Evolutionary conservation across 2,329 filamentous ascomycete genomes (phyloP).

Genomic region (Neofusicoccum cordaticola): DNA sequence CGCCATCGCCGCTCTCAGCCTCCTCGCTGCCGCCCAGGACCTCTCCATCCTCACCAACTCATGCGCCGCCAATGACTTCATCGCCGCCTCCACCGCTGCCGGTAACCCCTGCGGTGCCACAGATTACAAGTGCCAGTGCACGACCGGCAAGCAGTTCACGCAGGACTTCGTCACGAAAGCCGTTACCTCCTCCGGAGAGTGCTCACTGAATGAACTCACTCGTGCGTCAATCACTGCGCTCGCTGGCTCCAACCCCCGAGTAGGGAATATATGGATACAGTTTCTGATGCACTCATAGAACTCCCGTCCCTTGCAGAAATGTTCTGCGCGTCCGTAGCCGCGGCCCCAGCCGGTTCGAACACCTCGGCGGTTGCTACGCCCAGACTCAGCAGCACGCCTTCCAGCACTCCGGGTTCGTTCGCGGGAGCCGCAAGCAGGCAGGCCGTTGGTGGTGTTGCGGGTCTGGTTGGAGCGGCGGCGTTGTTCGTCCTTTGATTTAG

Average conservation of each 20-base stretch:
- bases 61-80: not conserved
- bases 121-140: conserved; percentile 7
- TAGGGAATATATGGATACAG: too few species aligned
- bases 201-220: not conserved
- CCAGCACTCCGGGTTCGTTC: not conserved
- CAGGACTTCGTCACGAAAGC: not conserved
- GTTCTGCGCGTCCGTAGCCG: not conserved
- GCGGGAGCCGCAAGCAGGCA: not conserved
- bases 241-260: not conserved
- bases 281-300: not conserved
- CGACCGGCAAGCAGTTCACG: not conserved
- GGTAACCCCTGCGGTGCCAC: not conserved
- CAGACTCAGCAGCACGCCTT: not conserved
- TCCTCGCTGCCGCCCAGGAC: not conserved
- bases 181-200: not conserved
- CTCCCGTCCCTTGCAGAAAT: not conserved
- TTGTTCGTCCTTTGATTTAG: not conserved
- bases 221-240: not conserved
- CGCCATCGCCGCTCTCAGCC: not conserved
- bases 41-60: not conserved
- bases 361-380: not conserved
- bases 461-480: not conserved
- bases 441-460: not conserved
- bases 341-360: not conserved
- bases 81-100: not conserved